Base-by-base conservation (phyloP, 495 filamentous ascomycete species). In the Tricharina praecox region DNA sequence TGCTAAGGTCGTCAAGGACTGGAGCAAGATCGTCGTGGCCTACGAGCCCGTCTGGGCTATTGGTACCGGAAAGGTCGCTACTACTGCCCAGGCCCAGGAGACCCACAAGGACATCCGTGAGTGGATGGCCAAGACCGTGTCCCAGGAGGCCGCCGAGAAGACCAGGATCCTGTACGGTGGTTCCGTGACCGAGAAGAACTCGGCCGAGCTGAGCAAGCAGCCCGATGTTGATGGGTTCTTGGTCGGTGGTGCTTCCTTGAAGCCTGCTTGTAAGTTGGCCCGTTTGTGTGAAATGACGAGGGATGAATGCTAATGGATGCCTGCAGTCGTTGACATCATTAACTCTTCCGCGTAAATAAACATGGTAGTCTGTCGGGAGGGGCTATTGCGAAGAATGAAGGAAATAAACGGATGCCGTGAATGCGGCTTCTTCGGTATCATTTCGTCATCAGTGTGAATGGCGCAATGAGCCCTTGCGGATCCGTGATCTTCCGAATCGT, bases 41-140 rank as follows among this genome's bases (percentile, higher is more conserved):
- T 97, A 97, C 65, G 92, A 97, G 74, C 90, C 90, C 55, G 88
- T 97, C 70, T 97, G 90, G 88, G 92, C 88, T 56, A 96, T 96
- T 61, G 90, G 92, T 50, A 96, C 90, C 52, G 90, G 90, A 60
- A 95, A 94, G 71, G 90, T 96, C 50, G 90, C 90, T 57, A 86
- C 77, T 43, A 88, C 83, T 36, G 70, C 52, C 70, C 85, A 95
- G 69, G 85, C 86, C 48, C 86, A 94, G 70, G 85, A 95, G 66
- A 86, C 90, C 49, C 90, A 97, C 67, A 34, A 75, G 40, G 85
- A 79, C 50, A 93, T 97, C 66, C 82, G 90, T 54, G 67, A 78
- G 56, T 97, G 88, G 88, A 69, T 97, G 58, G 71, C 68, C 52
- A 70, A 77, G 55, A 72, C 78, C 49, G 73, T 95, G 51, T 79